Percentiles rank a stretch among this genome's conserved stretches.
Conservation (phyloP, 1,284 basidiomycete species). For the Austroboletus niveus region DNA sequence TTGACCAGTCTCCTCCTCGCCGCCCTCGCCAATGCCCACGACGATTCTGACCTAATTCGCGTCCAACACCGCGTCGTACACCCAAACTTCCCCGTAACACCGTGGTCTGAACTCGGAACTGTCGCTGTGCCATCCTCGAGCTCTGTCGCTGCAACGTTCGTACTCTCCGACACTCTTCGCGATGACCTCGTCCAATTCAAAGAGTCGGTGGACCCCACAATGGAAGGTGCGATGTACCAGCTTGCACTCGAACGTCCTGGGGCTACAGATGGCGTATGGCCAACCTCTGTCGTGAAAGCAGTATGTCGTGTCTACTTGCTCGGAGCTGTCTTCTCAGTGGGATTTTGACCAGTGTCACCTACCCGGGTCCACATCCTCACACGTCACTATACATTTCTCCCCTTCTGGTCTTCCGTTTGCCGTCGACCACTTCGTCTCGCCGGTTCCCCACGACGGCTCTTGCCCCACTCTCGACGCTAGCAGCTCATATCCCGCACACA, state of each 20-base stretch:
- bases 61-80: conserved; percentile 42
- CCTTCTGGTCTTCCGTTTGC: conserved; percentile 50
- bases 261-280: conserved; percentile 51
- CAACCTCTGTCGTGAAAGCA: conserved; percentile 68
- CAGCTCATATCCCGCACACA: conserved; percentile 36
- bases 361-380: conserved; percentile 47
- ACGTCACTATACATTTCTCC: conserved; percentile 56
- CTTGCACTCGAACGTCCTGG: conserved; percentile 62
- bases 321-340: conserved; percentile 8
- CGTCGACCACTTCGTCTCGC: conserved; percentile 68
- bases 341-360: conserved; percentile 56
- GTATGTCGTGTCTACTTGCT: conserved; percentile 43
- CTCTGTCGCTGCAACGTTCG: conserved; percentile 23
- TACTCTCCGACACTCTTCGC: conserved; percentile 39
- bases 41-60: conserved; percentile 17
- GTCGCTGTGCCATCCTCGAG: conserved; percentile 31
- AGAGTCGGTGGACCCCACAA: conserved; percentile 35
- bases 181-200: conserved; percentile 45
- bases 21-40: conserved; percentile 11
- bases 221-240: conserved; percentile 62
- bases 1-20: conserved; percentile 16
- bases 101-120: conserved; percentile 35
- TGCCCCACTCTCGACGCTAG: conserved; percentile 41
- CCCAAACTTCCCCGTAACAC: conserved; percentile 35
- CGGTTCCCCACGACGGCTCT: conserved; percentile 61